Base-by-base conservation (phyloP, 345 rosid genomes). In the Balakata baccata region DNA sequence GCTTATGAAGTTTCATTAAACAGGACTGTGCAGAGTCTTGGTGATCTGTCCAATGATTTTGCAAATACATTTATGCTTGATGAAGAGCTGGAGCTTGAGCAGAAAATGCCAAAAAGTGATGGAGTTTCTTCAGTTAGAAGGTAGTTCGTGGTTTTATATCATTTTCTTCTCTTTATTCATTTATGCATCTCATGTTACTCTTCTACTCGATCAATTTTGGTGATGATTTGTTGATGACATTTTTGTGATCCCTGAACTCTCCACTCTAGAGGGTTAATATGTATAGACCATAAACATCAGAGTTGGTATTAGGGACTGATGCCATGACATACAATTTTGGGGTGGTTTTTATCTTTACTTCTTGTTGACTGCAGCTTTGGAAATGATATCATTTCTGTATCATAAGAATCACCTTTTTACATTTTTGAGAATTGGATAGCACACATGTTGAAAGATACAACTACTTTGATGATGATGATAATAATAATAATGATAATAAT, bases 51-150 rank as follows among this genome's bases (percentile, higher is more conserved):
- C 51, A 75, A 66, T 84, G 98, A 95, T 77, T 91, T 89, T 77
- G 81, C 90, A 63, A 82, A 75, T 74, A 92, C 97, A 64, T 95
- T 95, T 81, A 84, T 91, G 93, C 90, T 91, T 80, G 97, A 96
- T 69, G 98, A 96, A 82, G 99, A 96, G 74, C 78, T 96, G 71
- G 98, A 93, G 82, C 85, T 91, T 60, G 94, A 93, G 86, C 96
- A 89, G 74, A 91, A 79, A 75, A 82, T 80, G 65, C 84, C 37
- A 29, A 84, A 86, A 75, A 85, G 76, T 74, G 82, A 87, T 78
- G 79, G 73, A 46, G 50, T 57, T 73, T 84, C 84, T 64, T 66
- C 82, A 53, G 69, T 71, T 70, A 83, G 84, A 78, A 91, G 98
- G 98, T 95, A 86, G 59, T 65, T 45, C 70, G 50, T 77, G 23